A percentile compares a stretch with the other conserved stretches of the same genome.
Conservation (phyloP, 768 basidiomycete species). For the Xerocomellus amylosporus region DNA sequence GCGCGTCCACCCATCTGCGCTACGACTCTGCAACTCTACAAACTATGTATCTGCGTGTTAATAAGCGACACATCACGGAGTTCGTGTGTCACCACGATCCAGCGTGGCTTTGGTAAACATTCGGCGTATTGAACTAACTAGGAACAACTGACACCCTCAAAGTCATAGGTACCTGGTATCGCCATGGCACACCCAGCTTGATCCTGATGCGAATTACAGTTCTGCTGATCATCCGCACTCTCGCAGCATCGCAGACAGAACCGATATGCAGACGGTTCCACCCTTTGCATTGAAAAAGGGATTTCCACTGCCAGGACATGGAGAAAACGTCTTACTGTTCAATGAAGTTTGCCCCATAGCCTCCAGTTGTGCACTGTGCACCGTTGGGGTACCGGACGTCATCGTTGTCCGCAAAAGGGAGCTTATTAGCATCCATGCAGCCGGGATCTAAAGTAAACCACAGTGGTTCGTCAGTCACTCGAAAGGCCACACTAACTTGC, state of each 20-base stretch:
- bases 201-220: conserved; percentile 53
- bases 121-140: conserved; percentile 19
- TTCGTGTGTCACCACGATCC: conserved; percentile 8
- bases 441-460: conserved; percentile 35
- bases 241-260: conserved; percentile 52
- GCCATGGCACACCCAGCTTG: conserved; percentile 40
- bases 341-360: conserved; percentile 50
- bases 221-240: conserved; percentile 39
- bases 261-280: conserved; percentile 44
- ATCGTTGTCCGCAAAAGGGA: conserved; percentile 37
- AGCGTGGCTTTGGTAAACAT: conserved; percentile 3
- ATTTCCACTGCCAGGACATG: not conserved
- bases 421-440: conserved; percentile 31
- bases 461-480: not conserved
- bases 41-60: not conserved
- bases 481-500: conserved; percentile 28
- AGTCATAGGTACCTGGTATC: conserved; percentile 46
- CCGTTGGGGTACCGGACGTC: conserved; percentile 51
- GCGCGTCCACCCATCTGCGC: too few species aligned
- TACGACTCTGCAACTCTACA: too few species aligned
- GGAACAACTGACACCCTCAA: conserved; percentile 38
- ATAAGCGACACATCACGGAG: not conserved
- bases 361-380: conserved; percentile 52
- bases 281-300: conserved; percentile 28
- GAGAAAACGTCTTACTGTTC: conserved; percentile 37